These are phyloP conservation scores for Fragaria iinumae DNA, from an alignment of 306 rosid genomes.

Conservation along the genomic window DNA sequence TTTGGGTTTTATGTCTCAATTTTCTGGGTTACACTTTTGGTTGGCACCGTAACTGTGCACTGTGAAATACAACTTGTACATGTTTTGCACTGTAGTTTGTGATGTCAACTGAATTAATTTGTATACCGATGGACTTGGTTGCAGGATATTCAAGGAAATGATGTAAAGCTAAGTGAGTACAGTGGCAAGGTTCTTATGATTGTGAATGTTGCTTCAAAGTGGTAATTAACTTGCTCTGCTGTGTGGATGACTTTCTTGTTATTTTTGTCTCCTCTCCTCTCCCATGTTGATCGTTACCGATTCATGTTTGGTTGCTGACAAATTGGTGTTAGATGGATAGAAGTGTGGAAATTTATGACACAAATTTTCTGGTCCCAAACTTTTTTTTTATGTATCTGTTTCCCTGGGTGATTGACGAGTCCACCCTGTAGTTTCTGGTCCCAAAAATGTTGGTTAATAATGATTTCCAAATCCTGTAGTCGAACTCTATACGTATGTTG, in stretches of 20 bases:
- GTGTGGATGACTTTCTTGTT: not conserved
- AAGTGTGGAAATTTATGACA: not conserved
- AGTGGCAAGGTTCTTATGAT: slow-evolving; percentile 71
- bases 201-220: slow-evolving; percentile 88
- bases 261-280: not conserved
- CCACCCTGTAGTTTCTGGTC: too few species aligned
- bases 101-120: not conserved
- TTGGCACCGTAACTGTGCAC: not conserved
- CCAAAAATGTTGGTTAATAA: not conserved
- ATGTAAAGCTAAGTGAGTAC: slow-evolving; percentile 63
- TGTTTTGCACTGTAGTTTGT: not conserved
- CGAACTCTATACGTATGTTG: not conserved
- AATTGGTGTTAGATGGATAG: not conserved
- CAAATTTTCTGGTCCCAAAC: not conserved
- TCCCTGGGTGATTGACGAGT: too few species aligned
- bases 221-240: slow-evolving; percentile 39
- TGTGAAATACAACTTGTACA: not conserved
- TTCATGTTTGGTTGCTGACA: not conserved
- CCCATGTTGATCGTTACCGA: not conserved
- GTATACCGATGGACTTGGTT: slow-evolving; percentile 27
- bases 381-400: not conserved
- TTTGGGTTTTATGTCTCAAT: not conserved
- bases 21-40: not conserved
- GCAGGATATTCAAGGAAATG: slow-evolving; percentile 78
- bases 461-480: not conserved